phyloP scores from a whole-genome alignment of 139 green algal species.

The Microglena sp. region DNA sequence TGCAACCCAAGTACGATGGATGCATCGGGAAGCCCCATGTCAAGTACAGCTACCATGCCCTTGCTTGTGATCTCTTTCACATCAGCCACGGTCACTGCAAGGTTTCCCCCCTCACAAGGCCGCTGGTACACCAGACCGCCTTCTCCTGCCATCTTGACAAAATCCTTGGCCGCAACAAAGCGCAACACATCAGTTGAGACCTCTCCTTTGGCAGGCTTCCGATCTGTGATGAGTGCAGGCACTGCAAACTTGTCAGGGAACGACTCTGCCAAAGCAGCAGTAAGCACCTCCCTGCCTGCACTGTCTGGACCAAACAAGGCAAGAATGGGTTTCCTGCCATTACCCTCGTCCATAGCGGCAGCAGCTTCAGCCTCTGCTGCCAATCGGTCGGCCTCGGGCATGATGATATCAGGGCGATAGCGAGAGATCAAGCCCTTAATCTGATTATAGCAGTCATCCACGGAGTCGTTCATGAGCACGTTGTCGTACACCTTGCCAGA shows the following conservation, averaged over 20 bases:
- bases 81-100: too few species aligned
- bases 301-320: too few species aligned
- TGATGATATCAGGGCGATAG: constrained; percentile 45
- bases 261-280: constrained; percentile 14
- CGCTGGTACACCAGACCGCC: too few species aligned
- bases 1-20: too few species aligned
- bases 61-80: too few species aligned
- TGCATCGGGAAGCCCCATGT: too few species aligned
- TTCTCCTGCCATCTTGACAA: constrained; percentile 32
- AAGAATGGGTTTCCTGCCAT: too few species aligned
- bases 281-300: constrained; percentile 20
- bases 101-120: too few species aligned
- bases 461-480: constrained; percentile 38
- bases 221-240: constrained; percentile 30
- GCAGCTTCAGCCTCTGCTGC: constrained; percentile 3
- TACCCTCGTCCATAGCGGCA: neutral
- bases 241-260: constrained; percentile 37
- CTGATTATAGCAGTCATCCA: constrained; percentile 26
- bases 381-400: constrained; percentile 13
- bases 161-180: constrained; percentile 30
- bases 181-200: neutral
- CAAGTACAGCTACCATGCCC: too few species aligned
- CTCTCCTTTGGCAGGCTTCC: constrained; percentile 37
- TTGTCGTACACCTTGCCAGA: constrained; percentile 30
- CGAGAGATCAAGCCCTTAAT: constrained; percentile 37